These are phyloP conservation scores for Cladosporium sp. DNA, from an alignment of 2,329 filamentous ascomycete species.

Conservation along the genomic window DNA sequence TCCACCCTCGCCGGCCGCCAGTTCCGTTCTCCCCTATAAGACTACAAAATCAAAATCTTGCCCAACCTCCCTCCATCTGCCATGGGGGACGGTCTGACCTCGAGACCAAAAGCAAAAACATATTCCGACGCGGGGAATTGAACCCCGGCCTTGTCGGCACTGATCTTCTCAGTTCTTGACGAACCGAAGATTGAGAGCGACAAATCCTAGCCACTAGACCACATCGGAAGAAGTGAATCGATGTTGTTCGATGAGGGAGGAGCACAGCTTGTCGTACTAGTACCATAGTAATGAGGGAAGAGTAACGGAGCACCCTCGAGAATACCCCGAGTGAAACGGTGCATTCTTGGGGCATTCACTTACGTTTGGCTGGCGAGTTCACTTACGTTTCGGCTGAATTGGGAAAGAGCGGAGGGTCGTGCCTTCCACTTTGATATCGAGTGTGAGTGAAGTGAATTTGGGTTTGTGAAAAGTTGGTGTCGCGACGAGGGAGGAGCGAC, in stretches of 20 bases:
- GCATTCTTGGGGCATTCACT: no score
- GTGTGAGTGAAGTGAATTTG: neutral
- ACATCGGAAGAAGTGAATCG: neutral
- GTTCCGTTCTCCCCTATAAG: no score
- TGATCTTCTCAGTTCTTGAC: neutral
- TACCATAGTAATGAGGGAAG: neutral
- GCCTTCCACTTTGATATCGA: neutral
- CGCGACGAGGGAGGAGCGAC: no score
- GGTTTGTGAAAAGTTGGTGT: no score
- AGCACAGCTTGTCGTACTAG: neutral
- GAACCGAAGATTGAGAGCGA: neutral
- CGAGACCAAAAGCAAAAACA: neutral
- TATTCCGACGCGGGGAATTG: neutral
- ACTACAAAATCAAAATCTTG: no score
- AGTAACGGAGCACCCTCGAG: no score
- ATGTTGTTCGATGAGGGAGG: neutral
- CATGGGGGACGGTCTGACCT: no score
- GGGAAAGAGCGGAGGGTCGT: neutral
- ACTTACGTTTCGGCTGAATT: neutral
- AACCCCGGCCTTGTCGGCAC: neutral
- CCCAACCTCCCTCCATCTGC: no score
- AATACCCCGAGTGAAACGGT: no score
- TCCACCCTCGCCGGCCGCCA: no score
- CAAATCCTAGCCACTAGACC: neutral
- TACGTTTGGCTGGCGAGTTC: no score